These are phyloP conservation scores for Hygrophila difformis DNA, from an alignment of 257 asterid genomes.

Conservation along the genomic window DNA sequence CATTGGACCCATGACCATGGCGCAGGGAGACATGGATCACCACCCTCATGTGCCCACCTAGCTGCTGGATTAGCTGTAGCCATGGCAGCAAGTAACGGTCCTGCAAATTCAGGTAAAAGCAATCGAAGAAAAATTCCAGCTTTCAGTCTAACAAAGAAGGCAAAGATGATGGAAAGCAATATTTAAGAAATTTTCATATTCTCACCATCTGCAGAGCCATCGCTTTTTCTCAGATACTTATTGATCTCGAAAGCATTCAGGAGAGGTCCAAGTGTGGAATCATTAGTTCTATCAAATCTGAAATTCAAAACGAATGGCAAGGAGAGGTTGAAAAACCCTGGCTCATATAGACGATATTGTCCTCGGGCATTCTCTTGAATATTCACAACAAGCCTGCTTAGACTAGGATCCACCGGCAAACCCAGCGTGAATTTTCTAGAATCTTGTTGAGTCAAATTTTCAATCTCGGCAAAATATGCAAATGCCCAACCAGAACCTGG, in stretches of 20 bases:
- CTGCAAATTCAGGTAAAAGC: conserved; percentile 32
- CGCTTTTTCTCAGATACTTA: conserved; percentile 43
- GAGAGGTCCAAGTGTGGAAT: conserved; percentile 73
- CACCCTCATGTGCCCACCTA: conserved; percentile 89
- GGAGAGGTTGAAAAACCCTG: conserved; percentile 73
- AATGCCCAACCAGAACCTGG: conserved; percentile 95
- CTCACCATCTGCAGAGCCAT: conserved; percentile 61
- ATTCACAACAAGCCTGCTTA: conserved; percentile 72
- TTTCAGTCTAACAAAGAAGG: not conserved
- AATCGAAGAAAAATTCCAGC: not conserved
- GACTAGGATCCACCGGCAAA: conserved; percentile 62
- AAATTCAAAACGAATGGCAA: conserved; percentile 81
- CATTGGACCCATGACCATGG: conserved; percentile 96
- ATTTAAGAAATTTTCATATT: conserved; percentile 1
- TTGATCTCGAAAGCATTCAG: conserved; percentile 70
- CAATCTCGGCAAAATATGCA: conserved; percentile 85
- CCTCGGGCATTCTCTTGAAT: conserved; percentile 96
- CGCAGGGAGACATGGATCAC: conserved; percentile 92
- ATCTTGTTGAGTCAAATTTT: conserved; percentile 53
- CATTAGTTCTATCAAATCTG: conserved; percentile 66
- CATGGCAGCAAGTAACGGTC: conserved; percentile 46
- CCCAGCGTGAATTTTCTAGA: conserved; percentile 65
- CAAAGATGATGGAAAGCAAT: not conserved
- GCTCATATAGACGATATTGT: conserved; percentile 78
- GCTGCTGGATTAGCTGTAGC: conserved; percentile 35